phyloP scores from a whole-genome alignment of 2,329 filamentous ascomycete species.

The Colletotrichum trifolii region DNA sequence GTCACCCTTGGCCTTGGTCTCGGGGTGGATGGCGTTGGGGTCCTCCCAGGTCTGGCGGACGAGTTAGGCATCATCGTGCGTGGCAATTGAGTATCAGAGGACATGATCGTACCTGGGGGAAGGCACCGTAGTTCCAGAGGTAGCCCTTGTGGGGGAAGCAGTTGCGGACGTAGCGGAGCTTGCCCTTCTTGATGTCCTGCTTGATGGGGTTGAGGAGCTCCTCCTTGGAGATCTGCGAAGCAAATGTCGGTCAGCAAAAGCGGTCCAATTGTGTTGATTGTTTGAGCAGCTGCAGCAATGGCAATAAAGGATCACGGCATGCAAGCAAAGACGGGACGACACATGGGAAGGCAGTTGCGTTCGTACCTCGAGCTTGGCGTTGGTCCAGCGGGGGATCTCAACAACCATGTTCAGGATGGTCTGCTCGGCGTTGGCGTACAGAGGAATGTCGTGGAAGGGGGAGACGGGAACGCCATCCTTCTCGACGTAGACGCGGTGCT shows the following conservation, averaged over 20 bases:
- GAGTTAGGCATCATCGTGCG: conserved; percentile 6
- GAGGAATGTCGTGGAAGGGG: conserved; percentile 97
- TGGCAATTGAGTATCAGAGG: neutral
- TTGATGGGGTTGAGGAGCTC: conserved; percentile 99
- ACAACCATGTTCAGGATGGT: conserved; percentile 99
- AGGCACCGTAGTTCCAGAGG: conserved; percentile 99
- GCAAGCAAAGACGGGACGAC: conserved; percentile 15
- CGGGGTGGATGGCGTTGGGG: conserved; percentile 93
- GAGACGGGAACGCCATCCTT: conserved; percentile 95
- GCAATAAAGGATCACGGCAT: conserved; percentile 10
- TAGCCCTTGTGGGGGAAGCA: conserved; percentile 99
- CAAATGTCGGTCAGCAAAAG: conserved; percentile 32
- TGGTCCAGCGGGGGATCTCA: conserved; percentile 99
- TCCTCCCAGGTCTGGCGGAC: conserved; percentile 92
- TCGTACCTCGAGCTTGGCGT: conserved; percentile 97
- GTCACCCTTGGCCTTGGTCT: conserved; percentile 99
- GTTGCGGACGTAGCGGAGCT: conserved; percentile 99
- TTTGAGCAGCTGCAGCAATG: neutral
- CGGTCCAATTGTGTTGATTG: neutral
- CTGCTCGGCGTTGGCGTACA: conserved; percentile 96
- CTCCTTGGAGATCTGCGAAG: conserved; percentile 91
- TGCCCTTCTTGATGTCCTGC: conserved; percentile 99
- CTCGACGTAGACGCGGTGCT: conserved; percentile 98
- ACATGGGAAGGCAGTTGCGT: conserved; percentile 12
- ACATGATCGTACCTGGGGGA: conserved; percentile 81